Conservation (phyloP, 78 protist genomes). For the Polysphondylium violaceum region DNA sequence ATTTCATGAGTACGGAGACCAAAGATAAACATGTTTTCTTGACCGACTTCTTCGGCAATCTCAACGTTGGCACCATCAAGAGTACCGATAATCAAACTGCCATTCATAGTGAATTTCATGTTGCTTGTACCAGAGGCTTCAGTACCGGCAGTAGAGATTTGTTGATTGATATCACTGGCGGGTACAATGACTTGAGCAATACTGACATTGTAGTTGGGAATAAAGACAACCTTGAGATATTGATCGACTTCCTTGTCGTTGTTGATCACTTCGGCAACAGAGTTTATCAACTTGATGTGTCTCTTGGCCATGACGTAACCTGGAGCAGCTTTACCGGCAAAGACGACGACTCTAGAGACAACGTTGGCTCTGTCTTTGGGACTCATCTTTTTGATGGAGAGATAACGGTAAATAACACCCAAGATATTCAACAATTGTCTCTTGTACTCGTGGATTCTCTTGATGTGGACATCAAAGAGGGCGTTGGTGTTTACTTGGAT, state of each 20-base stretch:
- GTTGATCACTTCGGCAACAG: slow-evolving; percentile 95
- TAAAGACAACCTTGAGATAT: slow-evolving; percentile 90
- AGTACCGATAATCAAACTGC: slow-evolving; percentile 94
- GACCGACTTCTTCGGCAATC: slow-evolving; percentile 91
- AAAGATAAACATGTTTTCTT: slow-evolving; percentile 89
- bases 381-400: slow-evolving; percentile 56
- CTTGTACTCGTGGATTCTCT: slow-evolving; percentile 99
- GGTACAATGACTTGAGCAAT: slow-evolving; percentile 97
- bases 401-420: slow-evolving; percentile 78
- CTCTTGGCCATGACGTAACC: slow-evolving; percentile 96
- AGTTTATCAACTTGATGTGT: slow-evolving; percentile 94
- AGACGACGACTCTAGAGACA: slow-evolving; percentile 88
- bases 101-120: slow-evolving; percentile 97
- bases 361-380: slow-evolving; percentile 71
- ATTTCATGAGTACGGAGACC: slow-evolving; percentile 84
- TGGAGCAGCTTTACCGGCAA: slow-evolving; percentile 98
- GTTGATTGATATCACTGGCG: slow-evolving; percentile 95
- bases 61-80: slow-evolving; percentile 98
- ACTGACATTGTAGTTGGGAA: slow-evolving; percentile 96
- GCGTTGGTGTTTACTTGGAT: slow-evolving; percentile 87
- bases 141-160: slow-evolving; percentile 96
- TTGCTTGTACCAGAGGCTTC: slow-evolving; percentile 97
- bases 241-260: slow-evolving; percentile 87
- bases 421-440: slow-evolving; percentile 95
- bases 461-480: slow-evolving; percentile 96